Percentiles rank a stretch among this genome's conserved stretches.
Conservation (phyloP, 768 basidiomycete species). For the Kwoniella shandongensis region DNA sequence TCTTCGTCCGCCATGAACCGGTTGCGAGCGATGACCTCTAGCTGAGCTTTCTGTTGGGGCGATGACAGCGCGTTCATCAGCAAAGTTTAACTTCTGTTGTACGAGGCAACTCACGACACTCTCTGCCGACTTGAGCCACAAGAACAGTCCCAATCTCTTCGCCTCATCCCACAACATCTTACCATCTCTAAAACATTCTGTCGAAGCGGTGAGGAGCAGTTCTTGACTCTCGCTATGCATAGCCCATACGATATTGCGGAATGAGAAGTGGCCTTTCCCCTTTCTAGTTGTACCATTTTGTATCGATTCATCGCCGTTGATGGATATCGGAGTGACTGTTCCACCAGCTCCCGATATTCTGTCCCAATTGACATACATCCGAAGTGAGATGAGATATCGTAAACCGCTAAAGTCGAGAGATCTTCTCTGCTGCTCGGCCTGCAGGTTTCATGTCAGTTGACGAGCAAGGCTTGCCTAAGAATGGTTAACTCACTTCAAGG, state of each 20-base stretch:
- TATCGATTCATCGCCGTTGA: neutral
- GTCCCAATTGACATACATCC: constrained; percentile 84
- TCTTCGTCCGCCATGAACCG: constrained; percentile 84
- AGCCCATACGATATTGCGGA: constrained; percentile 93
- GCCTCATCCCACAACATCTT: constrained; percentile 92
- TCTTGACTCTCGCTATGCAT: constrained; percentile 94
- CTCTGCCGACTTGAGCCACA: constrained; percentile 83
- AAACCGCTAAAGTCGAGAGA: constrained; percentile 88
- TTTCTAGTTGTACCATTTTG: neutral
- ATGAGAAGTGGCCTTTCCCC: constrained; percentile 36
- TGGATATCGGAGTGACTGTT: constrained; percentile 20
- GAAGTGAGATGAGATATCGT: constrained; percentile 88
- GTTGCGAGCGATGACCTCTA: constrained; percentile 86
- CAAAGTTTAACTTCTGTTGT: no score
- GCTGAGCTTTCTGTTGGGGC: constrained; percentile 56
- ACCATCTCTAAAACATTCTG: constrained; percentile 65
- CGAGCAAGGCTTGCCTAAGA: neutral
- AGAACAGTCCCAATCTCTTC: constrained; percentile 74
- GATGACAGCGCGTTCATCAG: neutral
- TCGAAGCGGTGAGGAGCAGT: constrained; percentile 69
- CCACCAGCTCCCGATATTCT: constrained; percentile 59
- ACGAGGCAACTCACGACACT: constrained; percentile 73
- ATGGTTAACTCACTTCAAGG: constrained; percentile 64
- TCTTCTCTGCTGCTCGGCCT: constrained; percentile 89
- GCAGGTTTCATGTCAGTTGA: no score